A percentile compares a stretch with the other conserved stretches of the same genome.
phyloP scores from a whole-genome alignment of 2,329 filamentous ascomycete species.

The Pezicula carpinea region DNA sequence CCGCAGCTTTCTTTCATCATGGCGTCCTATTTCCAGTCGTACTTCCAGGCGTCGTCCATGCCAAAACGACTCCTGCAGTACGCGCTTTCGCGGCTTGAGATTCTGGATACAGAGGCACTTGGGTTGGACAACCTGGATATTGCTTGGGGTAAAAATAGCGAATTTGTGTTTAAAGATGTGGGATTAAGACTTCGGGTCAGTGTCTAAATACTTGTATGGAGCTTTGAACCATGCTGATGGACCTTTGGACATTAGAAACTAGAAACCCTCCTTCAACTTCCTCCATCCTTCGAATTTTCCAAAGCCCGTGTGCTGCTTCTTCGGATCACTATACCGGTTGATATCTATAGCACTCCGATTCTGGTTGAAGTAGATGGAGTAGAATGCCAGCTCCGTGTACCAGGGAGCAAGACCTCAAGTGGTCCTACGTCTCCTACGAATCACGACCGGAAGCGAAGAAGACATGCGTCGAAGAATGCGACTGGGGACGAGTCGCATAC shows the following conservation, averaged over 20 bases:
- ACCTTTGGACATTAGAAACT: constrained; percentile 60
- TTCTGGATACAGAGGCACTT: constrained; percentile 82
- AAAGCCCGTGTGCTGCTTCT: constrained; percentile 73
- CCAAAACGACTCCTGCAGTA: constrained; percentile 87
- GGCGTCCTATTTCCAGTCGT: constrained; percentile 29
- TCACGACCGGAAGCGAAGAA: constrained; percentile 27
- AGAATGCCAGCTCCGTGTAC: constrained; percentile 60
- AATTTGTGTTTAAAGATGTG: constrained; percentile 82
- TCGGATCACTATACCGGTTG: constrained; percentile 78
- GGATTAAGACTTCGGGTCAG: constrained; percentile 72
- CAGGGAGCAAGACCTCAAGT: constrained; percentile 14
- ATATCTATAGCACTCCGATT: constrained; percentile 83
- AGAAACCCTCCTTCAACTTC: constrained; percentile 68
- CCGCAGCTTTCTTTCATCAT: constrained; percentile 15
- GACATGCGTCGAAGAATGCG: constrained; percentile 5
- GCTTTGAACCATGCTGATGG: constrained; percentile 13
- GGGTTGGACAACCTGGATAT: constrained; percentile 85
- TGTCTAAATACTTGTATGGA: constrained; percentile 9
- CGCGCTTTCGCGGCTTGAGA: constrained; percentile 74
- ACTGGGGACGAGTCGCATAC: constrained; percentile 7
- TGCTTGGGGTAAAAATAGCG: constrained; percentile 73
- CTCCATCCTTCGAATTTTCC: constrained; percentile 63
- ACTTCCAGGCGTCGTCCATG: constrained; percentile 53
- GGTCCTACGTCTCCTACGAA: constrained; percentile 30
- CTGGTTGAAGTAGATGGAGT: constrained; percentile 77